Evolutionary conservation across 345 rosid genomes (phyloP), one percentile per base, ranked within the genome.

Genomic region (Populus simonii): DNA sequence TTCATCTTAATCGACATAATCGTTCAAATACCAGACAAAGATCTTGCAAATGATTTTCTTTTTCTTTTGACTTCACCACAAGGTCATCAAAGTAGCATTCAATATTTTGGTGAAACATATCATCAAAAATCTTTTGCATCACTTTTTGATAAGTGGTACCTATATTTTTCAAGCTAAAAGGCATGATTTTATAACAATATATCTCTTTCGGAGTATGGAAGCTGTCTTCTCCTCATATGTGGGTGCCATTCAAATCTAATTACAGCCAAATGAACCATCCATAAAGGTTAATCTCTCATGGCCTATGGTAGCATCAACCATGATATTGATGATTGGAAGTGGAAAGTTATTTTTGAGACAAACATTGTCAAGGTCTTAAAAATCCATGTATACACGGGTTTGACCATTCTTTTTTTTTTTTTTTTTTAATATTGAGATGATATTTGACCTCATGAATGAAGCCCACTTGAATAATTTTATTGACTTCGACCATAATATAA

Each of bases 81-180:
- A 62, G 8, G 2, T 79, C 69, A 43, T 74, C 74, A 7, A 74
- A 45, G 27, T 80, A 80, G 6, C 59, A 74, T 35, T 80, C 82
- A 6, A 80, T 51, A 38, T 35, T 10, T 15, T 79, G 41, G 7
- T 68, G n/a, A 0, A 79, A 23, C 61, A 53, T 72, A 12, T 73
- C 77, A 18, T 66, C 20, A 27, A 79, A 79, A 1, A 53, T 51
- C 17, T 39, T 72, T 18, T 49, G 57, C 77, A 79, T 79, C 0
- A 66, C 77, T n/a, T 6, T 6, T 25, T 79, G 68, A 22, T 73
- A 79, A 1, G 73, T 73, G 8, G 45, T 59, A 4, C 59, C n/a
- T 38, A 8, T 8, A 7, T 38, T 38, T 8, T 38, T 38, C 4
- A 53, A 20, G 16, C 22, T 22, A 53, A 53, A 76, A 49, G 38